Evolutionary conservation across 2,329 filamentous ascomycete species (phyloP).

Genomic region (Mollisia scopiformis): DNA sequence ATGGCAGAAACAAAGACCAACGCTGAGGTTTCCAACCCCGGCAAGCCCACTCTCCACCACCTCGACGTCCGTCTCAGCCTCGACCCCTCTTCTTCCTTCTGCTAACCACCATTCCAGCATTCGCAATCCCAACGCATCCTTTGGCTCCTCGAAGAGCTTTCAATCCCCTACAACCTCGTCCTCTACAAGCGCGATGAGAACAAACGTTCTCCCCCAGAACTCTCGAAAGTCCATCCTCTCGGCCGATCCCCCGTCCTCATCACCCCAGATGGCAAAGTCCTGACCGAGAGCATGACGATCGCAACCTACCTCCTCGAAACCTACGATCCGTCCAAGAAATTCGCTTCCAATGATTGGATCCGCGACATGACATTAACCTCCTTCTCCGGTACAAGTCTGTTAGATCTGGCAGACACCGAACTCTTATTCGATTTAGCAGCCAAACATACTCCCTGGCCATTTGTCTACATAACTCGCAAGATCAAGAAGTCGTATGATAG

Average conservation of each 20-base stretch:
- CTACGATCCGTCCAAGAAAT: conserved; percentile 33
- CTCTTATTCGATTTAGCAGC: conserved; percentile 31
- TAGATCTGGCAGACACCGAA: conserved; percentile 26
- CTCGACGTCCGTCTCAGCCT: conserved; percentile 24
- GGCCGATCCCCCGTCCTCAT: conserved; percentile 80
- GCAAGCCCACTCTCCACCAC: conserved; percentile 32
- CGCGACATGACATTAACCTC: conserved; percentile 35
- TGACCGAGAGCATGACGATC: conserved; percentile 38
- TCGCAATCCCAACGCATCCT: conserved; percentile 70
- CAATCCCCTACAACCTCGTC: conserved; percentile 69
- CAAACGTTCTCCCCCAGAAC: conserved; percentile 70
- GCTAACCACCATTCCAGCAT: conserved; percentile 44
- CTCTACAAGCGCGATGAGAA: conserved; percentile 67
- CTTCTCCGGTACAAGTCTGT: conserved; percentile 34
- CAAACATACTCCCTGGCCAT: conserved; percentile 31
- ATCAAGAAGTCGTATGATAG: conserved; percentile 23
- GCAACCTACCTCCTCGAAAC: conserved; percentile 37
- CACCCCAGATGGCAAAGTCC: conserved; percentile 31
- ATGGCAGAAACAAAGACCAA: background rate
- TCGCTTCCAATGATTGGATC: conserved; percentile 33
- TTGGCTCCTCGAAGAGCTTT: conserved; percentile 71
- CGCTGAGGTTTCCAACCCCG: background rate
- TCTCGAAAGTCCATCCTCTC: conserved; percentile 73
- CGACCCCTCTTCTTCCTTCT: background rate
- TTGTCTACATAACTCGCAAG: conserved; percentile 23